Conservation (phyloP, 2,329 filamentous ascomycete genomes). For the Colletotrichum coccodes region DNA sequence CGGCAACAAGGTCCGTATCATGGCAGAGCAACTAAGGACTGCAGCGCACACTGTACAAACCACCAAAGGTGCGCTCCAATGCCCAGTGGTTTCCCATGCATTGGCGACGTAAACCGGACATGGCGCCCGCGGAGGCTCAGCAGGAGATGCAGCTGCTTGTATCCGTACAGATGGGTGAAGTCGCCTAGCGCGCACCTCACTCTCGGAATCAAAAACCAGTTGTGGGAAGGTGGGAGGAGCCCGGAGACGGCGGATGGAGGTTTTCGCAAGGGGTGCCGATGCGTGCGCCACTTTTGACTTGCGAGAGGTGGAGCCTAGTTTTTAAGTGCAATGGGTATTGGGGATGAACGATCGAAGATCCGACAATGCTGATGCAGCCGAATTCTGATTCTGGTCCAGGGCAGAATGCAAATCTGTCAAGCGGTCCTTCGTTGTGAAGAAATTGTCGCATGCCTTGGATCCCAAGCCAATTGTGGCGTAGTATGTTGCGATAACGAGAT, state of each 20-base stretch:
- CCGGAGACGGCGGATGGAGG: conserved; percentile 7
- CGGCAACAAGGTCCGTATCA: conserved; percentile 1
- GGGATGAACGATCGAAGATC: conserved; percentile 27
- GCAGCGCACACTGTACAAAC: conserved; percentile 15
- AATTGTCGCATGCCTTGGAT: not conserved
- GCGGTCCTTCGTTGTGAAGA: not conserved
- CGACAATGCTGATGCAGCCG: conserved; percentile 24
- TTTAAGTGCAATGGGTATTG: conserved; percentile 21
- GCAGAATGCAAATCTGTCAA: conserved; percentile 17
- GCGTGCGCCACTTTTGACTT: conserved; percentile 28
- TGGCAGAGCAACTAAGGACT: conserved; percentile 2
- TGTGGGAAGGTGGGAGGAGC: conserved; percentile 6
- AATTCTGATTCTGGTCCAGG: conserved; percentile 20
- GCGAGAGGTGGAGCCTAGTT: conserved; percentile 18
- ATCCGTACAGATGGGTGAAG: not conserved
- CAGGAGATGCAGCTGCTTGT: not conserved
- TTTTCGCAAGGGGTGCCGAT: conserved; percentile 7
- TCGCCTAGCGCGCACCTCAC: not conserved
- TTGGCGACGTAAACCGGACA: not conserved
- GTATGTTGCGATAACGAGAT: not conserved
- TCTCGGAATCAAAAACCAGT: conserved; percentile 16
- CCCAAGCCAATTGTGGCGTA: not conserved
- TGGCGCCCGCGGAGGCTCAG: not conserved
- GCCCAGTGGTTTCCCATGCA: not conserved
- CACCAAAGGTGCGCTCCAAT: not conserved